Base-by-base conservation (phyloP, 1,284 basidiomycete genomes). In the Pseudomicrostroma phylloplanum region DNA sequence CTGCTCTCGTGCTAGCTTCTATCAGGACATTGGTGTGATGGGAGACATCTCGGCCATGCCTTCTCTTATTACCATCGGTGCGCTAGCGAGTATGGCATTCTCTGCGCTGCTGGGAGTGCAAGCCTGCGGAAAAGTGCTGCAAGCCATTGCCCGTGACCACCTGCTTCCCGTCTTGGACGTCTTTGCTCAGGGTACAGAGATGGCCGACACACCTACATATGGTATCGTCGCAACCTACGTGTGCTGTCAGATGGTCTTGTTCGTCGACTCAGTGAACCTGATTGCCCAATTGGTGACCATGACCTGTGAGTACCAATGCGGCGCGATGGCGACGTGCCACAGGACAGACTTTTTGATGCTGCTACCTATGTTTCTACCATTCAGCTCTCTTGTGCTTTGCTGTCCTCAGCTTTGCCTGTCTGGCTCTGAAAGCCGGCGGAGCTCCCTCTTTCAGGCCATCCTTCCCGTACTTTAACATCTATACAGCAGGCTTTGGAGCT, bases 391-490 rank as follows among this genome's bases (percentile, higher is more conserved):
- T 77, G 36, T 77, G 76, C 36, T 78, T 78, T 59, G 77, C 71
- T n/a, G 70, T 70, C 23, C 71, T 78, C 41, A 67, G 67, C 55
- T 74, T 76, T 21, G 77, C 77, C n/a, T 75, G 72, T 6, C 70
- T 72, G 43, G 75, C 77, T 7, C 69, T 78, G 58, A 78, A 78
- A 49, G 77, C 77, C 15, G 77, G 77, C 36, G 77, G 77, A n/a
- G 75, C 75, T 15, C 77, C 77, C 2, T 73, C 71, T 55, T 78
- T 78, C 61, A 70, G 77, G 12, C 77, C 77, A 0, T 77, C 74
- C n/a, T 78, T 78, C 70, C 70, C 73, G 54, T 78, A 77, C 65
- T 78, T 69, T 68, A 78, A 78, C 60, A 77, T 78, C n/a, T 78
- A 73, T 71, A 78, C 77, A 7, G 76, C 73, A 7, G 74, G 66